Evolutionary conservation across 805 yeast species (phyloP), one percentile per base, ranked within the genome.

Genomic region (Myxozyma udenii): DNA sequence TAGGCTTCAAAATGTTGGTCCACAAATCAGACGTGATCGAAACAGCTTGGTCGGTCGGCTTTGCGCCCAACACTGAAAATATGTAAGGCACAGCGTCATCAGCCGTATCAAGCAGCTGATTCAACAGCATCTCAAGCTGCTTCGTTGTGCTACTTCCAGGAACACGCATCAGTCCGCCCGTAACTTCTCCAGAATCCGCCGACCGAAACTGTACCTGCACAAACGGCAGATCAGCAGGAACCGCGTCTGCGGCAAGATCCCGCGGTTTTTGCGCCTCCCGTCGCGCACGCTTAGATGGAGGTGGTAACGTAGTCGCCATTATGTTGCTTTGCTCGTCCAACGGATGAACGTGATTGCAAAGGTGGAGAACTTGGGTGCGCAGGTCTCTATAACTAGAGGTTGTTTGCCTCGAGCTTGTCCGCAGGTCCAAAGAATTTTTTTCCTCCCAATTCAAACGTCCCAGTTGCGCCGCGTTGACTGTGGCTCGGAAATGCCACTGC

Each of bases 221-320:
- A 72, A 88, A 81, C 22, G 97, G 96, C 21, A 90, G 70, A 64
- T 87, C 91, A 1, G 67, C 73, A 1, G 97, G 96, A 16, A 85
- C 71, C 9, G 85, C 68, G 46, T 80, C 83, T 24, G 85, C 84
- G 9, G 33, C 14, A 9, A 28, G 14, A 46, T 85, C 91, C 50
- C 84, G 80, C 6, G 87, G 86, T 66, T 79, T 75, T 66, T 89
- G 97, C 3, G 95, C 95, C 57, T 77, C 86, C 66, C 81, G 80
- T 68, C 78, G 86, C 66, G 87, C 95, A 65, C 82, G 87, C 68
- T 93, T 91, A 1, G 95, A 84, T 19, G 87, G 95, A 37, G 97
- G 98, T 23, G 98, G 98, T 42, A 93, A 69, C 40, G 87, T 74
- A 0, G 98, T 93, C 46, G 98, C 93, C 98, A 91, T 55, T 3